A percentile compares a stretch with the other conserved stretches of the same genome.
These are phyloP conservation scores for Neofusicoccum cordaticola DNA, from an alignment of 2,329 filamentous ascomycete species.

Conservation along the genomic window DNA sequence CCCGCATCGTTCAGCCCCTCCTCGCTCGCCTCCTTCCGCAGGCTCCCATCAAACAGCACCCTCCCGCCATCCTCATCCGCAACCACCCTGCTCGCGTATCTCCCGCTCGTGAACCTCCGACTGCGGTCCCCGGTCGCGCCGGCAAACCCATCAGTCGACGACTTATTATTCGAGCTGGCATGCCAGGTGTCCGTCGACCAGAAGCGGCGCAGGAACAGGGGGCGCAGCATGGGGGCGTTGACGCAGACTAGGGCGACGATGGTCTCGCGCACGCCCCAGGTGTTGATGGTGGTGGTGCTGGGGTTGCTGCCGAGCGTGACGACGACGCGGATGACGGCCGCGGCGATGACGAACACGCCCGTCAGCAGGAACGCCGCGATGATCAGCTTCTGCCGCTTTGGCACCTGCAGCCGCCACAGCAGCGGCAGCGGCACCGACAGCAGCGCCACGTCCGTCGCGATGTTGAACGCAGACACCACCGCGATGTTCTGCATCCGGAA, in stretches of 20 bases:
- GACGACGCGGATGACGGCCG: constrained; percentile 34
- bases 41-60: neutral
- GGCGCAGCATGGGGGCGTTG: constrained; percentile 34
- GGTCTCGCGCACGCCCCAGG: constrained; percentile 38
- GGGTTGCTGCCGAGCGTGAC: constrained; percentile 31
- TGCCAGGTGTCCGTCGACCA: constrained; percentile 23
- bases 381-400: constrained; percentile 30
- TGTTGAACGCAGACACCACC: constrained; percentile 29
- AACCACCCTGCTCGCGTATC: neutral
- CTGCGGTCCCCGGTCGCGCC: neutral
- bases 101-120: neutral
- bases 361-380: constrained; percentile 32
- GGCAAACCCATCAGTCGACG: neutral
- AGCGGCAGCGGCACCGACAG: constrained; percentile 34
- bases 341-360: constrained; percentile 36
- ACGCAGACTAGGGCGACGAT: constrained; percentile 35
- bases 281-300: constrained; percentile 33
- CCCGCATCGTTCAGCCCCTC: neutral
- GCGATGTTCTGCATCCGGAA: constrained; percentile 31
- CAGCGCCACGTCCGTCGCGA: constrained; percentile 32
- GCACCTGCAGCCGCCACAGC: constrained; percentile 33
- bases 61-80: neutral
- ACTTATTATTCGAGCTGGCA: neutral
- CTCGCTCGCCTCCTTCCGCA: neutral
- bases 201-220: constrained; percentile 28